These are phyloP conservation scores for Apostasia ramifera DNA, from an alignment of 106 monocot genomes.

Conservation along the genomic window DNA sequence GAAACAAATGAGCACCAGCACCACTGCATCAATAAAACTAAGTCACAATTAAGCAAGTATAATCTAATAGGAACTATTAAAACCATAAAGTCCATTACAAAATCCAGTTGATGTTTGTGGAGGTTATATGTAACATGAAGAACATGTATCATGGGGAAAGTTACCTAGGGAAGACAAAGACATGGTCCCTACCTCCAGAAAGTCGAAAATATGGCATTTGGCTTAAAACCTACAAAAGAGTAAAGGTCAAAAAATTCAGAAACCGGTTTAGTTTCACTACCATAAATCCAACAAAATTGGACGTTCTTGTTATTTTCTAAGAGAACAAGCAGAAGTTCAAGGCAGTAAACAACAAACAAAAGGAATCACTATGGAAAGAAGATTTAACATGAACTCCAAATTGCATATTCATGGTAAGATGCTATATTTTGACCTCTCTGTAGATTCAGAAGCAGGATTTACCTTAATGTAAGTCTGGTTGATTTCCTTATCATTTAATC, in stretches of 20 bases:
- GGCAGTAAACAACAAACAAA: too few species aligned
- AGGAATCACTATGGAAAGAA: too few species aligned
- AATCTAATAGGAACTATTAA: neutral
- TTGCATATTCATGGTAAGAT: too few species aligned
- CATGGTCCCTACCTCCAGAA: slow-evolving; percentile 92
- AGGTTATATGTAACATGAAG: neutral
- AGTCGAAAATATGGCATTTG: slow-evolving; percentile 97
- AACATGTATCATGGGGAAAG: neutral
- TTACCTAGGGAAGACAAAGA: slow-evolving; percentile 97
- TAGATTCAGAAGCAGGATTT: slow-evolving; percentile 3
- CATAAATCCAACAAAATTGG: too few species aligned
- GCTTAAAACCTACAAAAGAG: slow-evolving; percentile 59
- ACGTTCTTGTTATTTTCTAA: too few species aligned
- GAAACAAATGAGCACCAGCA: slow-evolving; percentile 93
- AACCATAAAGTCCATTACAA: neutral
- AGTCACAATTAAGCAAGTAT: neutral
- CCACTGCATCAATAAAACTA: slow-evolving; percentile 53
- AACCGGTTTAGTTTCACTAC: too few species aligned
- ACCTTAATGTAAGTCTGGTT: slow-evolving; percentile 94
- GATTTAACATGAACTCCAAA: too few species aligned
- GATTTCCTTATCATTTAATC: slow-evolving; percentile 94
- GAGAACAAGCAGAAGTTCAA: too few species aligned
- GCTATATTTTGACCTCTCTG: too few species aligned
- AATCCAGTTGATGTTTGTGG: neutral
- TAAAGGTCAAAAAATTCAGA: neutral